Evolutionary conservation across 129 eudicot species (phyloP), one percentile per base, ranked within the genome.

Genomic region (Flaveria bidentis): DNA sequence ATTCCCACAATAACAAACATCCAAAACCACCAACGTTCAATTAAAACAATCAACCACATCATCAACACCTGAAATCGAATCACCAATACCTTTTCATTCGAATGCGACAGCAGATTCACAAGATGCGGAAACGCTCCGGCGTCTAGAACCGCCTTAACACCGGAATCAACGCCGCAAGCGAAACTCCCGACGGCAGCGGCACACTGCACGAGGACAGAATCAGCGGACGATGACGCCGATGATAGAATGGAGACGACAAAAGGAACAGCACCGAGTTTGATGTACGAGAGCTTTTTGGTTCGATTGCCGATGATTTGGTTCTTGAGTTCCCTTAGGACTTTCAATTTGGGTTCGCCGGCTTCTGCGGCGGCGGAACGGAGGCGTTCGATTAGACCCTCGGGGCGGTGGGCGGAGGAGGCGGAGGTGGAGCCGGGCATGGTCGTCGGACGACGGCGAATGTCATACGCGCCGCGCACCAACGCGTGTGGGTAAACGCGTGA

Each of bases 181-280:
- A 94, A 94, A 83, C 99, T 94, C n/a, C 99, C 99, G 0, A 94
- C 68, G 16, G 80, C 87, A 0, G 99, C 99, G 8, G 92, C 93
- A 23, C 89, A 85, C 86, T 94, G 93, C 2, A 94, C 77, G 51
- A 89, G 75, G 6, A 89, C 56, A n/a, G 79, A 63, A 67, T 88
- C 91, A 41, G 64, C 82, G 14, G 83, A 57, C 16, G 67, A 52
- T 25, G 76, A 66, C 20, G 92, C 77, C 69, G 89, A 69, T 71
- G 94, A 85, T 50, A 93, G 88, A 50, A 91, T 71, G 0, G 81
- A 75, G n/a, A 90, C 96, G 71, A 90, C 91, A 75, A 60, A 84
- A 9, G 97, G 93, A 18, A 91, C 97, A 12, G 97, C 99, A 28
- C 93, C 97, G 30, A 91, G 91, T 79, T 89, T 91, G 79, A 91